Conservation (phyloP, 202 grass and related monocot species). For the Zizania palustris region DNA sequence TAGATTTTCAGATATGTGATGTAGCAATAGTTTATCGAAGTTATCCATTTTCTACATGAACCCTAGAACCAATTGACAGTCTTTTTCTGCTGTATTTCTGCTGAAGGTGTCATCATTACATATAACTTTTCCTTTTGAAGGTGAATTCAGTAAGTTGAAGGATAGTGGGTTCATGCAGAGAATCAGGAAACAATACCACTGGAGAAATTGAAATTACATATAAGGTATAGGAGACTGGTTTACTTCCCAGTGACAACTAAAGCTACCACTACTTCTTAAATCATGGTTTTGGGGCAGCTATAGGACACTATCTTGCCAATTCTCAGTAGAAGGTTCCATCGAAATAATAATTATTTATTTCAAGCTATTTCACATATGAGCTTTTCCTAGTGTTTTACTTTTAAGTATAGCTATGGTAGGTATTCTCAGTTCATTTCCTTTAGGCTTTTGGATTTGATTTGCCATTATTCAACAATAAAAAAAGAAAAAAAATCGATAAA, state of each 20-base stretch:
- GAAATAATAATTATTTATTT: too few species aligned
- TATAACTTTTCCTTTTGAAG: constrained; percentile 93
- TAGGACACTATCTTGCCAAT: constrained; percentile 71
- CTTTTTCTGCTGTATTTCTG: constrained; percentile 55
- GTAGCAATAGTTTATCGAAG: constrained; percentile 10
- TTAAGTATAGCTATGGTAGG: too few species aligned
- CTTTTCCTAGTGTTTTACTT: too few species aligned
- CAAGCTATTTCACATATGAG: too few species aligned
- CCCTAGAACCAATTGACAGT: constrained; percentile 13
- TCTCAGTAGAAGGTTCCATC: too few species aligned
- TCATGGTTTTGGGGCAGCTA: constrained; percentile 77
- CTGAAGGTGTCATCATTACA: constrained; percentile 81
- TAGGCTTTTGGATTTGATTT: too few species aligned
- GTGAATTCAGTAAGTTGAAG: constrained; percentile 81
- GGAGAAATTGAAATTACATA: constrained; percentile 92
- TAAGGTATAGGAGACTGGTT: too few species aligned
- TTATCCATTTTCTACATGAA: constrained; percentile 20
- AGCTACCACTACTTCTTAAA: constrained; percentile 88
- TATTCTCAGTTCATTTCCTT: too few species aligned
- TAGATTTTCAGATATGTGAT: constrained; percentile 19
- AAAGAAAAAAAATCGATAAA: too few species aligned
- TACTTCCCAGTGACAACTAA: constrained; percentile 93
- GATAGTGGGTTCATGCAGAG: constrained; percentile 73
- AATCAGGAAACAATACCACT: constrained; percentile 90
- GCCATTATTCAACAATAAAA: too few species aligned